Evolutionary conservation across 371 early-diverging fungal species (phyloP), one percentile per base, ranked within the genome.

Genomic region (Mortierella sp.): DNA sequence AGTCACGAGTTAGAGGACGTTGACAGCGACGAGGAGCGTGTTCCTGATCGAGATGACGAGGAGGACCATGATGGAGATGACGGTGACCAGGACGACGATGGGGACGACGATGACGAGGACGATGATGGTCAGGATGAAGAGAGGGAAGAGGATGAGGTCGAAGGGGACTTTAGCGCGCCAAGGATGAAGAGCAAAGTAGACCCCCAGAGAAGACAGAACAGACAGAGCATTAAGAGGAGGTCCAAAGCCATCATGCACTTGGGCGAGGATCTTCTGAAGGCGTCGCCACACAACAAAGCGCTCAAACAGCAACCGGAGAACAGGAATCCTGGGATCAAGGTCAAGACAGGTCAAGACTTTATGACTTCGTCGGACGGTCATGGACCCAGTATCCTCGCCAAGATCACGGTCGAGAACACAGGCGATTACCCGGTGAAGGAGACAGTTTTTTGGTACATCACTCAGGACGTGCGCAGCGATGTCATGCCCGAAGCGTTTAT

Each of bases 361-460:
- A 4, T 44, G n/a, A n/a, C 44, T 6, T 44, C 44, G 19, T 19
- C 17, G 19, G 6, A 53, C 17, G 19, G 6, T 50, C 81, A 39
- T 28, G 12, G 6, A 26, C 5, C 81, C 64, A 31, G 28, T 0
- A 66, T 82, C 9, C 59, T 52, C 2, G 87, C 86, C 0, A 62
- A 64, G 0, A 58, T 90, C 4, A 68, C 43, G 2, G 61, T 89
- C n/a, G 84, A 82, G 28, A 90, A 90, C 70, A 78, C 70, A 4
- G 43, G 62, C 12, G 17, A 58, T 5, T 83, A 87, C 6, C 47
- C 82, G 12, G 87, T 84, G 58, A 83, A 83, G 52, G 87, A 90
- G 58, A 72, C 83, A 0, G 89, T 90, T 5, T 79, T 89, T 37
- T 83, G 90, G 81, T 90, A 81, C 52, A 75, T 88, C 23, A 73